These are phyloP conservation scores for Westerdykella sp. DNA, from an alignment of 2,329 filamentous ascomycete species.

Conservation along the genomic window DNA sequence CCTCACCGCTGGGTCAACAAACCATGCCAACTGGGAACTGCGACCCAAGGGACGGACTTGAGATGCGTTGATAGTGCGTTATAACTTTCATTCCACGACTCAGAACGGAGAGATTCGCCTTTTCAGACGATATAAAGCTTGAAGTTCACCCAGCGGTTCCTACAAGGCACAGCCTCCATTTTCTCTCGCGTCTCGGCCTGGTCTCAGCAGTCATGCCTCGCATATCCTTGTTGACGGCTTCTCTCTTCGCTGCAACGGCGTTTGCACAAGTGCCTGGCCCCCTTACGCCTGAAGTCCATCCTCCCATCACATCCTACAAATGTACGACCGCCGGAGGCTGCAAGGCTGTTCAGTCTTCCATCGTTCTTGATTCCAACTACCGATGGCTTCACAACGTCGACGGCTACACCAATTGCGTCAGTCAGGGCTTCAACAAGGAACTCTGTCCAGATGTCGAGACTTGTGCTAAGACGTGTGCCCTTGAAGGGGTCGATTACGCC, in stretches of 20 bases:
- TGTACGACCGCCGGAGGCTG: constrained; percentile 30
- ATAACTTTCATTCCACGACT: not conserved
- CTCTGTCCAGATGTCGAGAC: constrained; percentile 27
- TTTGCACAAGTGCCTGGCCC: constrained; percentile 29
- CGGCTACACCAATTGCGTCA: constrained; percentile 40
- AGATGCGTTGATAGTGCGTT: not conserved
- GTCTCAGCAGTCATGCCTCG: constrained; percentile 10
- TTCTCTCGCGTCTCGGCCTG: not conserved
- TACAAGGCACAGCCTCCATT: not conserved
- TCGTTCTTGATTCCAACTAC: constrained; percentile 40
- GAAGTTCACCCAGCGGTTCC: not conserved
- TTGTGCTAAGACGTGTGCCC: constrained; percentile 25
- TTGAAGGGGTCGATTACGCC: constrained; percentile 30
- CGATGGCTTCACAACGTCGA: constrained; percentile 39
- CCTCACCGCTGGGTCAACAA: too few species aligned
- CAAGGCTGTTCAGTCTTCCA: constrained; percentile 16
- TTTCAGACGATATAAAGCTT: not conserved
- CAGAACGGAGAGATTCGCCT: not conserved
- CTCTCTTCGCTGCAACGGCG: constrained; percentile 17
- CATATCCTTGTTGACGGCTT: constrained; percentile 14
- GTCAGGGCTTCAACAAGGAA: constrained; percentile 31
- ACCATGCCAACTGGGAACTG: too few species aligned
- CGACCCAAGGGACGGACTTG: too few species aligned
- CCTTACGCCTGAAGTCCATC: constrained; percentile 32
- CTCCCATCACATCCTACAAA: constrained; percentile 22